These are phyloP conservation scores for Debaryomyces nepalensis DNA, from an alignment of 1,139 yeast species.

Conservation along the genomic window DNA sequence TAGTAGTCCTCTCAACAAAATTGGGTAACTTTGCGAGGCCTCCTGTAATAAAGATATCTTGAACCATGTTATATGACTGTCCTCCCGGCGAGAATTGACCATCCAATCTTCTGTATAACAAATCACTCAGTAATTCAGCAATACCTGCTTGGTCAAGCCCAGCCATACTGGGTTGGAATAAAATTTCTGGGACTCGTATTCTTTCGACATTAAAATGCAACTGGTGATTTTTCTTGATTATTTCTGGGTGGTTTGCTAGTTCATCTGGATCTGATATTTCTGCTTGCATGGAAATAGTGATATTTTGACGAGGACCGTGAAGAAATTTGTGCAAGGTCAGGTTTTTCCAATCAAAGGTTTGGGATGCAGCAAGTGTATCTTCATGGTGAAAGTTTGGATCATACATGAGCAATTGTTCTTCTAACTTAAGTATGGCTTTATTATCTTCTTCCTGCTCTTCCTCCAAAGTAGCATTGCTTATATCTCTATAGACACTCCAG, in stretches of 20 bases:
- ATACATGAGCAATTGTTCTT: slow-evolving; percentile 71
- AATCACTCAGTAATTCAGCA: slow-evolving; percentile 71
- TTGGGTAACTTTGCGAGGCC: slow-evolving; percentile 75
- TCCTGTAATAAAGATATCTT: slow-evolving; percentile 82
- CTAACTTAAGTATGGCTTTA: slow-evolving; percentile 62
- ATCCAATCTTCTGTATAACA: slow-evolving; percentile 63
- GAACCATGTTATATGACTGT: slow-evolving; percentile 54
- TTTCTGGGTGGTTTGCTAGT: slow-evolving; percentile 49
- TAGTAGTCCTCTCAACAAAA: slow-evolving; percentile 63
- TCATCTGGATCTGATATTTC: slow-evolving; percentile 51
- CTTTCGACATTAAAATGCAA: slow-evolving; percentile 89
- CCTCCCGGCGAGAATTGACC: slow-evolving; percentile 57
- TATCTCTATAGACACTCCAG: slow-evolving; percentile 90
- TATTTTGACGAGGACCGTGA: slow-evolving; percentile 81
- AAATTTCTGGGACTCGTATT: slow-evolving; percentile 86
- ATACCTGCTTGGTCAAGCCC: slow-evolving; percentile 97
- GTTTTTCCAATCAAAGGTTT: slow-evolving; percentile 79
- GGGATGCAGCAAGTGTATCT: slow-evolving; percentile 78
- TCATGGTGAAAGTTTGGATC: slow-evolving; percentile 88
- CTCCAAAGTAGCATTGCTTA: slow-evolving; percentile 71
- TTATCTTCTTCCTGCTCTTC: slow-evolving; percentile 77
- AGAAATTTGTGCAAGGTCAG: slow-evolving; percentile 80
- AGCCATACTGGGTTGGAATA: slow-evolving; percentile 93
- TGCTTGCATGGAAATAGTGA: slow-evolving; percentile 46
- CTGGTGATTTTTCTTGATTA: slow-evolving; percentile 65